These are phyloP conservation scores for Citrullus colocynthis DNA, from an alignment of 306 rosid genomes.

Conservation along the genomic window DNA sequence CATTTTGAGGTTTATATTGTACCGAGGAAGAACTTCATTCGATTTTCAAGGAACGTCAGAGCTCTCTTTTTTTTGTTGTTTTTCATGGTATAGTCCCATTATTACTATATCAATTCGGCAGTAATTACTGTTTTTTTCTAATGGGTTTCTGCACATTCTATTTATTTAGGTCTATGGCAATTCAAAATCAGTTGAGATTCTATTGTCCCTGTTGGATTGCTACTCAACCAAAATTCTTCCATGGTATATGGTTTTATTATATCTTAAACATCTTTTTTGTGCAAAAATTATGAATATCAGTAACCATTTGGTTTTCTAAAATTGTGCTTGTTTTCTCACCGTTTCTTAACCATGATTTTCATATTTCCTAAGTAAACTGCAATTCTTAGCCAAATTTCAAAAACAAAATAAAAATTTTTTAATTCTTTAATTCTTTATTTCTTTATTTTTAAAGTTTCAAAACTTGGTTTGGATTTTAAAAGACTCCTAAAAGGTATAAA, in stretches of 20 bases:
- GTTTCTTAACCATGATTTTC: no score
- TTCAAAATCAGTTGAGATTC: constrained; percentile 30
- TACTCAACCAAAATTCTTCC: constrained; percentile 65
- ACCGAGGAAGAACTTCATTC: not conserved
- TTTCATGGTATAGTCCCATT: not conserved
- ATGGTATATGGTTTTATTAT: constrained; percentile 34
- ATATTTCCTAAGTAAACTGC: no score
- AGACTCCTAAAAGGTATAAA: no score
- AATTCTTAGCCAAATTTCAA: no score
- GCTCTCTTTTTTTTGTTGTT: not conserved
- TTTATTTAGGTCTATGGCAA: constrained; percentile 43
- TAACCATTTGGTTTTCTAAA: no score
- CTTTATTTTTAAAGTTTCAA: no score
- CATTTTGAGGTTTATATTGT: not conserved
- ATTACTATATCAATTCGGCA: not conserved
- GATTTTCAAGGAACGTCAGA: not conserved
- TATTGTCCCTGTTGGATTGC: constrained; percentile 64
- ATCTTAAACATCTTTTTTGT: not conserved
- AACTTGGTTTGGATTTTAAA: no score
- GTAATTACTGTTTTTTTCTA: not conserved
- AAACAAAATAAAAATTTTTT: no score
- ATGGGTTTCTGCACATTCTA: constrained; percentile 14
- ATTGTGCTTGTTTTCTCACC: no score
- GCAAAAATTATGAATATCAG: not conserved
- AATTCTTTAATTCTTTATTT: no score